Evolutionary conservation across 257 asterid genomes (phyloP).

Genomic region (Anisodus acutangulus): DNA sequence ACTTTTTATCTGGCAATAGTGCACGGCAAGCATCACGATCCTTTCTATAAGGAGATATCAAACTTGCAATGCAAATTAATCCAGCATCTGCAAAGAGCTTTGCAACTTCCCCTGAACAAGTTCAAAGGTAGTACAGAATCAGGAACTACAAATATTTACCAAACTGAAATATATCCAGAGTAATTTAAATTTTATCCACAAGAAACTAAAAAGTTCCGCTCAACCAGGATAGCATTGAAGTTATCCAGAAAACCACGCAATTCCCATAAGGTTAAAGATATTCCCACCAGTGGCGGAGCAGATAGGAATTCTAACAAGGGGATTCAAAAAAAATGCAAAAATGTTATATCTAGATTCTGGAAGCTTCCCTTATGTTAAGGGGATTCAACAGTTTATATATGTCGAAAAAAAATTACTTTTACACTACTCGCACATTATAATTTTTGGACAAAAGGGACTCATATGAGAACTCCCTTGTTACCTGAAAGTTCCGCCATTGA

Average conservation of each 20-base stretch:
- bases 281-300: background rate
- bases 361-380: background rate
- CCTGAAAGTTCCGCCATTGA: background rate
- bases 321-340: background rate
- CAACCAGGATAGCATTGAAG: background rate
- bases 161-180: background rate
- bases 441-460: background rate
- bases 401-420: background rate
- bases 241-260: background rate
- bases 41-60: conserved; percentile 93
- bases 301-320: background rate
- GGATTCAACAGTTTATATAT: background rate
- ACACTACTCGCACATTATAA: background rate
- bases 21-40: conserved; percentile 97
- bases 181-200: conserved; percentile 8
- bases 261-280: background rate
- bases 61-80: conserved; percentile 90
- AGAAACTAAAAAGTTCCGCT: background rate
- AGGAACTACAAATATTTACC: conserved; percentile 11
- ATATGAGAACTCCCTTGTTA: background rate
- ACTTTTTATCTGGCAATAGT: conserved; percentile 61
- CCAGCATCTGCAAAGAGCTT: conserved; percentile 99
- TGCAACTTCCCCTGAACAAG: conserved; percentile 77
- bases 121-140: background rate
- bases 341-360: background rate